These are phyloP conservation scores for Globisporangium paddicum DNA, from an alignment of 352 stramenopile species.

Conservation along the genomic window DNA sequence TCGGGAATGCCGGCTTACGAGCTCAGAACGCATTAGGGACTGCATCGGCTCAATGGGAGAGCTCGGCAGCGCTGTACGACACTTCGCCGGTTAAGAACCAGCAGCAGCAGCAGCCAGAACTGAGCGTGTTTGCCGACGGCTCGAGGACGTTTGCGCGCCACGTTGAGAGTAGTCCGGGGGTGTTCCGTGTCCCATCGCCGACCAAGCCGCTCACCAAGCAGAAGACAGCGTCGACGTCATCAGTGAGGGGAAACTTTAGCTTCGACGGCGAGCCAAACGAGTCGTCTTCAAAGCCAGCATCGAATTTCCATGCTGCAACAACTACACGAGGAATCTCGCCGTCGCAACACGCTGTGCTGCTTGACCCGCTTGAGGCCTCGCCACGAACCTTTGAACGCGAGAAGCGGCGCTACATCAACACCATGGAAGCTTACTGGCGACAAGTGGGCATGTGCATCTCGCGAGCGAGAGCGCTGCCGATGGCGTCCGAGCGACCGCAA, in stretches of 20 bases:
- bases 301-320: not conserved
- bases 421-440: constrained; percentile 80
- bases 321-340: constrained; percentile 9
- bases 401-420: constrained; percentile 68
- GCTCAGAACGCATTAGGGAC: not conserved
- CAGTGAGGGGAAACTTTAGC: constrained; percentile 26
- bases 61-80: not conserved
- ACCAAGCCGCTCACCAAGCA: constrained; percentile 25
- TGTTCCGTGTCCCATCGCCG: constrained; percentile 53
- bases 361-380: constrained; percentile 53
- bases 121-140: constrained; percentile 50
- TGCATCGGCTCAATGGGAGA: not conserved
- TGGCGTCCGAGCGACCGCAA: constrained; percentile 53
- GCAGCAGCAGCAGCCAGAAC: constrained; percentile 11
- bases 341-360: constrained; percentile 18
- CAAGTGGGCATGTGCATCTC: constrained; percentile 69
- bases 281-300: not conserved
- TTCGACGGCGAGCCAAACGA: constrained; percentile 32
- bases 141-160: constrained; percentile 59
- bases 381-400: constrained; percentile 74
- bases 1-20: not conserved
- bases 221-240: constrained; percentile 13
- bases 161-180: constrained; percentile 52
- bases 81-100: not conserved
- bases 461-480: constrained; percentile 45